phyloP scores from a whole-genome alignment of 768 basidiomycete species.

The Podaxis sp. region DNA sequence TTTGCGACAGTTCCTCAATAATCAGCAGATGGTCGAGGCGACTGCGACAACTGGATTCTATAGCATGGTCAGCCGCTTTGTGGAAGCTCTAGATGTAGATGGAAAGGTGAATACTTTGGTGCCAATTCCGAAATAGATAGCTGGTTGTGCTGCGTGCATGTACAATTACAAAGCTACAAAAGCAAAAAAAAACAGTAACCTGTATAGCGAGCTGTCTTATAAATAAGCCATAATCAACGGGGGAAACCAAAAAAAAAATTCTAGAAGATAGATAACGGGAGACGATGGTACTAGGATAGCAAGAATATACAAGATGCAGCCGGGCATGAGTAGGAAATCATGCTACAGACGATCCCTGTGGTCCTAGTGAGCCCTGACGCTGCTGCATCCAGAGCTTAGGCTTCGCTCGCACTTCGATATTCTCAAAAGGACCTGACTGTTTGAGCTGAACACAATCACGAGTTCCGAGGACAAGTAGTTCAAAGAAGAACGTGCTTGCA shows the following conservation, averaged over 20 bases:
- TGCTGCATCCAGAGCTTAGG: slow-evolving; percentile 79
- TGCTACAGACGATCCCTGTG: not conserved
- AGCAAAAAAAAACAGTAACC: not conserved
- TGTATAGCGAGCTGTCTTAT: not conserved
- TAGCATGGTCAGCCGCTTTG: slow-evolving; percentile 68
- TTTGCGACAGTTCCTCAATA: slow-evolving; percentile 33
- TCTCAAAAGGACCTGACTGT: slow-evolving; percentile 75
- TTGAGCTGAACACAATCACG: slow-evolving; percentile 85
- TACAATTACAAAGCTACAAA: slow-evolving; percentile 10
- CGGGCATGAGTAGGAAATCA: not conserved
- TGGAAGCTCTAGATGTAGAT: slow-evolving; percentile 60
- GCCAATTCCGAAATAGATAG: slow-evolving; percentile 23
- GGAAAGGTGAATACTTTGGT: slow-evolving; percentile 46
- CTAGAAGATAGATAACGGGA: not conserved
- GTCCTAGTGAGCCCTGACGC: not conserved
- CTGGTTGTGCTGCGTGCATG: not conserved
- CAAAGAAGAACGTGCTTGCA: slow-evolving; percentile 97
- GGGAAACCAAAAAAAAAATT: not conserved
- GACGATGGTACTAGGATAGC: not conserved
- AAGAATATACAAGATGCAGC: not conserved
- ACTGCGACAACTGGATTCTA: slow-evolving; percentile 54
- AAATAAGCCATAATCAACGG: slow-evolving; percentile 2
- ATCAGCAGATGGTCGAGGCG: slow-evolving; percentile 52
- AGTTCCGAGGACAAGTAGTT: slow-evolving; percentile 90
- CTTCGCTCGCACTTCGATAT: slow-evolving; percentile 83